Evolutionary conservation across 2,329 filamentous ascomycete genomes (phyloP).

Genomic region (Ophiostoma fasciatum): DNA sequence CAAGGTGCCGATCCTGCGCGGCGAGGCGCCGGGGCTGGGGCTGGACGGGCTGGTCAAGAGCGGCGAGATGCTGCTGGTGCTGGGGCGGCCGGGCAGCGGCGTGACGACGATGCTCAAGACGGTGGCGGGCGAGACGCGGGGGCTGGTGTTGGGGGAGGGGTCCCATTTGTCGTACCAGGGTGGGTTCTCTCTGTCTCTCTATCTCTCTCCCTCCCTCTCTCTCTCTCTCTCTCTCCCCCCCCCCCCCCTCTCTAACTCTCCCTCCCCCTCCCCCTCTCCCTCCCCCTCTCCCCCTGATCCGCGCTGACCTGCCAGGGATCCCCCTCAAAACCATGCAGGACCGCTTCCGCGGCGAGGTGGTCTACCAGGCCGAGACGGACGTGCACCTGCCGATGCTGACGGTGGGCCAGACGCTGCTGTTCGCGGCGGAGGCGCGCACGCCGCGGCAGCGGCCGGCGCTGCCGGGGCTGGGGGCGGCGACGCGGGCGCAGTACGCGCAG

Average conservation of each 20-base stretch:
- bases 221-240: too few relatives aligned
- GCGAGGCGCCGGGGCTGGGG: too few relatives aligned
- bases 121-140: slow-evolving; percentile 53
- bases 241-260: too few relatives aligned
- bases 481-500: slow-evolving; percentile 22
- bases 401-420: slow-evolving; percentile 66
- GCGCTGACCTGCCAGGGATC: too few relatives aligned
- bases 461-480: slow-evolving; percentile 38
- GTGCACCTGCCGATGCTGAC: slow-evolving; percentile 65
- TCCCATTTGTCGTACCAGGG: slow-evolving; percentile 5
- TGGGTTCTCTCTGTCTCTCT: too few relatives aligned
- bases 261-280: too few relatives aligned
- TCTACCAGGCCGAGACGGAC: slow-evolving; percentile 71
- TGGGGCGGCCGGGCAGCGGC: slow-evolving; percentile 41
- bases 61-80: slow-evolving; percentile 42
- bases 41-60: slow-evolving; percentile 40
- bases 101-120: slow-evolving; percentile 44
- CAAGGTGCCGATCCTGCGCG: slow-evolving; percentile 38
- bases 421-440: slow-evolving; percentile 56
- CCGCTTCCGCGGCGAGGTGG: slow-evolving; percentile 20
- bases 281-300: too few relatives aligned
- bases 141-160: slow-evolving; percentile 25
- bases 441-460: slow-evolving; percentile 42
- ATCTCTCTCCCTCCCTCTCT: too few relatives aligned
- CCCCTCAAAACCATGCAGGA: slow-evolving; percentile 20